A percentile compares a stretch with the other conserved stretches of the same genome.
Conservation (phyloP, 352 stramenopile species). For the Aphanomyces astaci region DNA sequence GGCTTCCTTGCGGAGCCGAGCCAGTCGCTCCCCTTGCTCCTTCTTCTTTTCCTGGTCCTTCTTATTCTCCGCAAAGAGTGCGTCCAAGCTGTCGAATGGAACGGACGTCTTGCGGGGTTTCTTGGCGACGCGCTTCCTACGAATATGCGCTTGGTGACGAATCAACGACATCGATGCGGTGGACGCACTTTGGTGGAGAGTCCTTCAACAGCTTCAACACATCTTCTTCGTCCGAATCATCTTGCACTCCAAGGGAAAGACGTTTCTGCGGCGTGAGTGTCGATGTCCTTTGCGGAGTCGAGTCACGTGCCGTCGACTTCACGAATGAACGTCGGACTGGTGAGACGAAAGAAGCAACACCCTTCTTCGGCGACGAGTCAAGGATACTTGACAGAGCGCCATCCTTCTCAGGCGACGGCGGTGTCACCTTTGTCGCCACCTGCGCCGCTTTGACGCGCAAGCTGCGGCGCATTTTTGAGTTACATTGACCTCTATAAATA, state of each 20-base stretch:
- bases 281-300: neutral
- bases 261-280: neutral
- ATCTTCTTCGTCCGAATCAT: slow-evolving; percentile 4
- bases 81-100: slow-evolving; percentile 43
- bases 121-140: slow-evolving; percentile 1
- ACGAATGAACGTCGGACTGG: neutral
- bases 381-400: no score
- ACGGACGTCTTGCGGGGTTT: neutral
- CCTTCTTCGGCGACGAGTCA: neutral
- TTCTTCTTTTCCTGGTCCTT: slow-evolving; percentile 53
- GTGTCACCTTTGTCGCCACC: neutral
- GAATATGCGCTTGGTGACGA: neutral
- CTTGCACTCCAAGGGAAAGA: neutral
- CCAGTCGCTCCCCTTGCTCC: slow-evolving; percentile 43
- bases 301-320: no score
- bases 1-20: slow-evolving; percentile 47
- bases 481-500: no score
- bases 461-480: slow-evolving; percentile 5
- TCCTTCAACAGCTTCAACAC: neutral
- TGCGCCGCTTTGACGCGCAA: neutral
- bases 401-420: neutral
- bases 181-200: neutral
- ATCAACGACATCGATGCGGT: neutral
- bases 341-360: neutral
- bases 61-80: slow-evolving; percentile 53